Evolutionary conservation across 805 yeast genomes (phyloP).

Genomic region (Wickerhamiella bombiphila): DNA sequence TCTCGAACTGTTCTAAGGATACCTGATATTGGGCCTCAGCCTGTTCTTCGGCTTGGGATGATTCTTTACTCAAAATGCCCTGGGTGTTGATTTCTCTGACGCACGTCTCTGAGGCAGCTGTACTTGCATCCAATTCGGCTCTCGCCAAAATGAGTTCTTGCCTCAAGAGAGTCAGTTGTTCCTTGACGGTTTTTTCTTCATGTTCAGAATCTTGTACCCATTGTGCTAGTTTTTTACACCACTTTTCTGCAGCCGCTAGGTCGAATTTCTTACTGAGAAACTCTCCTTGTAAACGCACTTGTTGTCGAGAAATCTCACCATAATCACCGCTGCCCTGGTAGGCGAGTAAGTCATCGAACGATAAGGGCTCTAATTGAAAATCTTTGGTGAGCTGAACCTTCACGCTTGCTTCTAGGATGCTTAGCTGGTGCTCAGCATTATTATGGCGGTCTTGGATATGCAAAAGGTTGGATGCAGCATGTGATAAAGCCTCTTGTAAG

Average conservation of each 20-base stretch:
- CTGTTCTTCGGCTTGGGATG: background rate
- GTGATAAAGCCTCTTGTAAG: too few relatives aligned
- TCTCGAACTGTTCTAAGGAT: background rate
- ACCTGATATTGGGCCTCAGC: background rate
- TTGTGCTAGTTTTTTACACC: background rate
- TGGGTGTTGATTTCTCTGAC: background rate
- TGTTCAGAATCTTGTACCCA: background rate
- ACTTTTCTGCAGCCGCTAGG: background rate
- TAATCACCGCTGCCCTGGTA: too few relatives aligned
- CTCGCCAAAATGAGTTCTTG: background rate
- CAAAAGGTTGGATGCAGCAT: too few relatives aligned
- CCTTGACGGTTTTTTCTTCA: background rate
- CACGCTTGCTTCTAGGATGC: too few relatives aligned
- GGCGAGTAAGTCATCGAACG: too few relatives aligned
- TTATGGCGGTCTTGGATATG: too few relatives aligned
- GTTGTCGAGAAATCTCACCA: background rate
- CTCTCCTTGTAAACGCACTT: background rate
- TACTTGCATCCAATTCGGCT: background rate
- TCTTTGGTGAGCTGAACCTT: too few relatives aligned
- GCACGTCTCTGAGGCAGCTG: background rate
- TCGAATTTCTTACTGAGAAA: background rate
- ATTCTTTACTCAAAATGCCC: background rate
- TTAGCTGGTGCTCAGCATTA: too few relatives aligned
- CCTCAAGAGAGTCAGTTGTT: background rate
- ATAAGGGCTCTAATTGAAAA: too few relatives aligned